Evolutionary conservation across 495 filamentous ascomycete genomes (phyloP).

Genomic region (Penicillium bialowiezense): DNA sequence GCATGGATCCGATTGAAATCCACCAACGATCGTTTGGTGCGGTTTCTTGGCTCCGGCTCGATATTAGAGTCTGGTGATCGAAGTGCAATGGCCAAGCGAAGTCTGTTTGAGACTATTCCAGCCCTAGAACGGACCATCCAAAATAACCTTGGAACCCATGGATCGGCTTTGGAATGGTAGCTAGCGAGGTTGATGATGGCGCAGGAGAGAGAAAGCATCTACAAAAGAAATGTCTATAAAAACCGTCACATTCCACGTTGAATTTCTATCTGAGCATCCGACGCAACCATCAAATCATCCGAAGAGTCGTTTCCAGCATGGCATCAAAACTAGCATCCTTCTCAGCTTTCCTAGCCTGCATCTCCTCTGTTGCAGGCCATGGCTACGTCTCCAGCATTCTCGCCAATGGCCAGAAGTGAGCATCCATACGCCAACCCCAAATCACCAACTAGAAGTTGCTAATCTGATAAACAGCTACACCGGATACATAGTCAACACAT

Average conservation of each 20-base stretch:
- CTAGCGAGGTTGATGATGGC: too few relatives aligned
- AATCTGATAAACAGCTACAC: conserved; percentile 21
- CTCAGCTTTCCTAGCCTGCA: conserved; percentile 44
- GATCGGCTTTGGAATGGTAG: too few relatives aligned
- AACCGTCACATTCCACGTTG: too few relatives aligned
- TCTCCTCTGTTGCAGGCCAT: conserved; percentile 53
- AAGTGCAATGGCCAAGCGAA: neutral
- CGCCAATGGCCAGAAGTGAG: conserved; percentile 46
- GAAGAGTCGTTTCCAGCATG: too few relatives aligned
- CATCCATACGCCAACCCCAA: neutral
- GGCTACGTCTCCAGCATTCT: conserved; percentile 56
- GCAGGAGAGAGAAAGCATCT: too few relatives aligned
- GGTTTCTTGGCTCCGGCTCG: too few relatives aligned
- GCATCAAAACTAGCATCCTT: conserved; percentile 21
- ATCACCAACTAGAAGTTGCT: neutral
- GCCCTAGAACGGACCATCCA: conserved; percentile 14
- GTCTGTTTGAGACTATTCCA: conserved; percentile 15
- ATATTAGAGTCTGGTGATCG: too few relatives aligned
- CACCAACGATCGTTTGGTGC: too few relatives aligned
- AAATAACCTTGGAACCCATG: neutral
- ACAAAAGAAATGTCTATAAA: too few relatives aligned
- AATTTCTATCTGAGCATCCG: too few relatives aligned
- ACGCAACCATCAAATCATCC: too few relatives aligned
- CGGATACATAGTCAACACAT: conserved; percentile 33
- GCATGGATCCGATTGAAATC: too few relatives aligned